Percentiles rank a stretch among this genome's conserved stretches.
Conservation (phyloP, 192 early-diverging fungal species). For the Gonapodya prolifera region DNA sequence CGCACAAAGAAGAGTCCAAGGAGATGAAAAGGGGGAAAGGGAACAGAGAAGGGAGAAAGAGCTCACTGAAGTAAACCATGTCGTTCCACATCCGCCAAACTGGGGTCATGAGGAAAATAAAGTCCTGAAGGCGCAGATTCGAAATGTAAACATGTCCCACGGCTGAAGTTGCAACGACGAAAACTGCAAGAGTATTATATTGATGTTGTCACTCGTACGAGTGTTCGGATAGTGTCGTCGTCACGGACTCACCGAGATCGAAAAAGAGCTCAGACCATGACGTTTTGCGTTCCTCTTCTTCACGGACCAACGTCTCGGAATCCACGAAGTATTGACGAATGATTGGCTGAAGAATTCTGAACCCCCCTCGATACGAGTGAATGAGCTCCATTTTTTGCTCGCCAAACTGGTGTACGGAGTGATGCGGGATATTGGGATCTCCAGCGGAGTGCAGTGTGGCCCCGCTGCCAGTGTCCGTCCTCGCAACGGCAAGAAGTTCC, state of each 20-base stretch:
- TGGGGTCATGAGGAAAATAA: not conserved
- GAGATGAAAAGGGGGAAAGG: not conserved
- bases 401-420: not conserved
- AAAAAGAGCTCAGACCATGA: not conserved
- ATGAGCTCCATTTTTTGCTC: not conserved
- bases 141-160: not conserved
- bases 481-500: not conserved
- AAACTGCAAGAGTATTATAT: not conserved
- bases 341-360: not conserved
- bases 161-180: not conserved
- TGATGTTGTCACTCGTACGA: too few relatives aligned
- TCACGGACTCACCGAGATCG: not conserved
- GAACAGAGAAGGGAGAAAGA: not conserved
- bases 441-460: not conserved
- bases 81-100: not conserved
- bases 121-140: not conserved
- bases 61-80: not conserved
- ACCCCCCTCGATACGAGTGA: not conserved
- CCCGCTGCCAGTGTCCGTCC: not conserved
- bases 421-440: not conserved
- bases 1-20: not conserved
- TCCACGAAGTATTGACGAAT: not conserved
- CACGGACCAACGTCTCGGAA: not conserved
- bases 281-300: slow-evolving; percentile 2
- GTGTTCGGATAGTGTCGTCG: too few relatives aligned